Percentiles rank a stretch among this genome's conserved stretches.
Conservation (phyloP, 305 asterid species). For the Solanum hybrid region DNA sequence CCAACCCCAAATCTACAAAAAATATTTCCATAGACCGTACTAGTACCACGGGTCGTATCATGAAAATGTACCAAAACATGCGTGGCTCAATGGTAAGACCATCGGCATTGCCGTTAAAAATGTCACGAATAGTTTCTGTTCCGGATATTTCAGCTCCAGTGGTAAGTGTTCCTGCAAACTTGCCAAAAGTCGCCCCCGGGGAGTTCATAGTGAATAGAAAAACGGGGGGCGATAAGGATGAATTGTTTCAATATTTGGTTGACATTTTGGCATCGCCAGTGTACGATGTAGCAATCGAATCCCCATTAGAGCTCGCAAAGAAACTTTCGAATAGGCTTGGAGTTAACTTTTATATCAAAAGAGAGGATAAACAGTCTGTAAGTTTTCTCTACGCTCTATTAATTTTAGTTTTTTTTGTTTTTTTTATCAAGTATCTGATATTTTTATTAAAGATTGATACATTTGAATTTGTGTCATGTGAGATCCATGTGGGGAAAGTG, state of each 20-base stretch:
- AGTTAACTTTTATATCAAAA: constrained; percentile 41
- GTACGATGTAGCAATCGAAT: constrained; percentile 48
- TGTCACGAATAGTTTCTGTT: not conserved
- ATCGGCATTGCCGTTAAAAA: not conserved
- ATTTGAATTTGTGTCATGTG: too few relatives aligned
- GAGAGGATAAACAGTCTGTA: constrained; percentile 46
- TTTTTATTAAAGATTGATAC: too few relatives aligned
- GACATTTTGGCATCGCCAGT: constrained; percentile 42
- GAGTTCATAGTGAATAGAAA: not conserved
- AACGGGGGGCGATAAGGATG: not conserved
- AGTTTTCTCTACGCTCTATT: not conserved
- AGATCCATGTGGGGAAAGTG: too few relatives aligned
- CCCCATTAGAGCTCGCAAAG: constrained; percentile 42
- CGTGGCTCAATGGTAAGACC: not conserved
- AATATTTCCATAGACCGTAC: not conserved
- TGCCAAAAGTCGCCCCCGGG: not conserved
- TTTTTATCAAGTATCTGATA: not conserved
- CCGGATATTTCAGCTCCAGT: not conserved
- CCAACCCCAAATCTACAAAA: not conserved
- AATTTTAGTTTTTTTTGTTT: too few relatives aligned
- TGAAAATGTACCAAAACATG: not conserved
- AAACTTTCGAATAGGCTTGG: constrained; percentile 47
- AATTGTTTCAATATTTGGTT: constrained; percentile 22
- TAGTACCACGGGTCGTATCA: not conserved
- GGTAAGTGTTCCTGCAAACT: not conserved